These are phyloP conservation scores for Ophiostoma quercus DNA, from an alignment of 2,329 filamentous ascomycete species.

Conservation along the genomic window DNA sequence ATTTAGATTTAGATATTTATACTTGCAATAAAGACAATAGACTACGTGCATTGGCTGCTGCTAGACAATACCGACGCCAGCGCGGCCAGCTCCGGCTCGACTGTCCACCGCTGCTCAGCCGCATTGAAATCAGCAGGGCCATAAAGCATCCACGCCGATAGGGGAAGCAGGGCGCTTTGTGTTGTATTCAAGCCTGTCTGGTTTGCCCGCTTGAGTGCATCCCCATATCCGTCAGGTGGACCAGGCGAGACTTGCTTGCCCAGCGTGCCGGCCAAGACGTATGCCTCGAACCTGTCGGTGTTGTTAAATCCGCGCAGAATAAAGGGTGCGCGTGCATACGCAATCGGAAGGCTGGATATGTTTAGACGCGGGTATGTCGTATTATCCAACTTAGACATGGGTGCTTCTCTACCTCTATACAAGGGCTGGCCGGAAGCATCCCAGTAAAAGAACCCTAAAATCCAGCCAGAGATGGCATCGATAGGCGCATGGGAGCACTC, in stretches of 20 bases:
- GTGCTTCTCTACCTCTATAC: background rate
- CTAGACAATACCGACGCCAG: background rate
- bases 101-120: background rate
- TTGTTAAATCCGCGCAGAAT: background rate
- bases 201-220: background rate
- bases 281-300: background rate
- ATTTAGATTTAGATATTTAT: background rate
- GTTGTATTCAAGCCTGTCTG: background rate
- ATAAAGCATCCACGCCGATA: background rate
- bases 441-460: background rate
- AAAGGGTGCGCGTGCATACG: background rate
- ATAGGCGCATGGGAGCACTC: background rate
- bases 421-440: background rate
- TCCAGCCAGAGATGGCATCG: background rate
- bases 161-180: background rate
- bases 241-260: background rate
- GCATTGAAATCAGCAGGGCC: background rate
- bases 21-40: background rate
- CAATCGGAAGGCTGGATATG: background rate
- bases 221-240: background rate
- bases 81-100: background rate
- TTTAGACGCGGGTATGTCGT: background rate
- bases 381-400: background rate
- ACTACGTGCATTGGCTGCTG: background rate
- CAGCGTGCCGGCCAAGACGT: background rate